Conservation (phyloP, 2,329 filamentous ascomycete genomes). For the Scedosporium boydii region DNA sequence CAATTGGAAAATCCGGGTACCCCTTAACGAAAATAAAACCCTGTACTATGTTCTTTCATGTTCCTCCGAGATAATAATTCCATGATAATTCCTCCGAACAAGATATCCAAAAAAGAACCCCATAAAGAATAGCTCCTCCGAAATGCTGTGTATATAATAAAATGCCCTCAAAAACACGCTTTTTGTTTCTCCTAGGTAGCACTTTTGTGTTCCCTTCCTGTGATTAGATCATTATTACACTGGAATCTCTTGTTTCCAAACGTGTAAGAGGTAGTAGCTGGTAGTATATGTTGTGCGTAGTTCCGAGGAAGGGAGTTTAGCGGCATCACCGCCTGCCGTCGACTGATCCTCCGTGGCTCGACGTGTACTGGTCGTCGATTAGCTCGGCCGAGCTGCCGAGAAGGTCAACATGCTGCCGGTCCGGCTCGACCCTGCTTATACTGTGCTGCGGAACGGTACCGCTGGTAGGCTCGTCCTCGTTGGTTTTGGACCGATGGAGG, state of each 20-base stretch:
- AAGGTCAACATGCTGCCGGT: slow-evolving; percentile 31
- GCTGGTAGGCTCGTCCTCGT: slow-evolving; percentile 43
- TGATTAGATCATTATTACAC: too few relatives aligned
- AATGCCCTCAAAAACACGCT: too few relatives aligned
- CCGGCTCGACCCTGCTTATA: slow-evolving; percentile 44
- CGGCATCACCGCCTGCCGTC: not conserved
- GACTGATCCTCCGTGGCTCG: not conserved
- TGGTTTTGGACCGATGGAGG: slow-evolving; percentile 21
- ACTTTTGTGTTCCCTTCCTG: too few relatives aligned
- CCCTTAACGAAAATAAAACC: too few relatives aligned
- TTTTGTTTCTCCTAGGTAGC: too few relatives aligned
- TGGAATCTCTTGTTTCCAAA: too few relatives aligned
- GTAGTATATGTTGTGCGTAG: not conserved
- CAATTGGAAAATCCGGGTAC: too few relatives aligned
- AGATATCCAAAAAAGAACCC: not conserved
- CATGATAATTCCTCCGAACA: too few relatives aligned
- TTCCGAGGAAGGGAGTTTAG: not conserved
- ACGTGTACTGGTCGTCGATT: slow-evolving; percentile 28
- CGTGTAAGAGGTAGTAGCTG: too few relatives aligned
- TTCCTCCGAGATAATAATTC: too few relatives aligned
- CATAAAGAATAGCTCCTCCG: not conserved
- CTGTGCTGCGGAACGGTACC: slow-evolving; percentile 50
- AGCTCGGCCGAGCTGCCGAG: slow-evolving; percentile 48
- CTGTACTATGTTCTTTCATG: too few relatives aligned
- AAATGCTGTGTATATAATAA: too few relatives aligned